Evolutionary conservation across 345 rosid genomes (phyloP), one percentile per base, ranked within the genome.

Genomic region (Rhizophora mangle): DNA sequence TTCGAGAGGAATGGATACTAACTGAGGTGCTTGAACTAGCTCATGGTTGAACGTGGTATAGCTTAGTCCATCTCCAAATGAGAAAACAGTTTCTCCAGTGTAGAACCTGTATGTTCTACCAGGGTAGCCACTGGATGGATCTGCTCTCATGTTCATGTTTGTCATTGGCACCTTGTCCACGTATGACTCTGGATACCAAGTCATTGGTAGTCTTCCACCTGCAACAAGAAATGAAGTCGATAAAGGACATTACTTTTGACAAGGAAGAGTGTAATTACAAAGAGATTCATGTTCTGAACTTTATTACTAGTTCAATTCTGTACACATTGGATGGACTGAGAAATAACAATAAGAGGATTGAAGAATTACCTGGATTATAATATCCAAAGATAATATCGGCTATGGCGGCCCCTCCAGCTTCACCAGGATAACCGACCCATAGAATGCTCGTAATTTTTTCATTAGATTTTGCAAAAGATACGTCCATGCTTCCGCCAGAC

Each of bases 381-480:
- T 61, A 67, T 6, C 96, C 99, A 16, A 87, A 95, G 59, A 87
- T 77, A 30, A 95, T 72, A 64, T 95, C 99, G 1, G 99, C 96
- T 18, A 92, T 85, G 49, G 98, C 96, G n/a, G 83, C 86, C 6
- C 99, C 99, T 4, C 99, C 99, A 3, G 92, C 93, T 82, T 95
- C 84, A 1, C 97, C 99, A 1, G 97, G 99, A 74, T 89, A 92
- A 26, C 97, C 97, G 64, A 88, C 96, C 97, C 99, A 95, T 31
- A 95, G 64, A 22, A 95, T 95, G 81, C 89, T 83, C 18, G 83
- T 79, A 55, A 95, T 82, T 71, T 92, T 92, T 2, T 47, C 63
- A 6, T 90, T 65, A 36, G 71, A 78, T 77, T 90, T 95, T 0
- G 98, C 96, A 31, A 87, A 92, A 0, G 91, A 72, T 19, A 95